Evolutionary conservation across 148 eudicot species (phyloP).

Genomic region (Vaccinium vitisidaea): DNA sequence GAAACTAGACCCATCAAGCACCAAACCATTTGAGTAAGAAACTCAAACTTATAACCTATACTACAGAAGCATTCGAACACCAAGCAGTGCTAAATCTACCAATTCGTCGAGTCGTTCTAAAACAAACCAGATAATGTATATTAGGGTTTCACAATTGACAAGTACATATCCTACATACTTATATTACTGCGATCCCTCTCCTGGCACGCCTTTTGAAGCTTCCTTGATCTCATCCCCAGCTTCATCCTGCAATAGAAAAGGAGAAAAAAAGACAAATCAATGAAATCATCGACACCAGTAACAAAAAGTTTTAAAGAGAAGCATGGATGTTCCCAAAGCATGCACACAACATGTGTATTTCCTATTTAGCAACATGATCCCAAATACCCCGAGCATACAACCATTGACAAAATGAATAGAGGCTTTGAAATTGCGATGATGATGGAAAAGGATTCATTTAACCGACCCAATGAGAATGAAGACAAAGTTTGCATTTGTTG

Average conservation of each 20-base stretch:
- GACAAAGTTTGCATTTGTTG: background rate
- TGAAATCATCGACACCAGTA: background rate
- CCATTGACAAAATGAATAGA: background rate
- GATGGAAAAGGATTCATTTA: background rate
- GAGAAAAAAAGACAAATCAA: background rate
- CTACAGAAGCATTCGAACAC: slow-evolving; percentile 10
- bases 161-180: slow-evolving; percentile 16
- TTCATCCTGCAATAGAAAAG: slow-evolving; percentile 45
- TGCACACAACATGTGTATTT: background rate
- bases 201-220: slow-evolving; percentile 38
- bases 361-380: background rate
- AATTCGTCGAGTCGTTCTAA: slow-evolving; percentile 9
- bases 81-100: slow-evolving; percentile 12
- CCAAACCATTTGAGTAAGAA: background rate
- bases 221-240: slow-evolving; percentile 69
- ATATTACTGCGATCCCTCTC: slow-evolving; percentile 29
- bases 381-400: background rate
- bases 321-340: background rate
- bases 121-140: slow-evolving; percentile 17
- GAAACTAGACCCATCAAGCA: slow-evolving; percentile 5
- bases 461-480: background rate
- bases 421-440: background rate
- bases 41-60: slow-evolving; percentile 17
- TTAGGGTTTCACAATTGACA: background rate
- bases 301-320: background rate